A percentile compares a stretch with the other conserved stretches of the same genome.
Evolutionary conservation across 2,329 filamentous ascomycete species (phyloP).

Genomic region (Epicoccum nigrum): DNA sequence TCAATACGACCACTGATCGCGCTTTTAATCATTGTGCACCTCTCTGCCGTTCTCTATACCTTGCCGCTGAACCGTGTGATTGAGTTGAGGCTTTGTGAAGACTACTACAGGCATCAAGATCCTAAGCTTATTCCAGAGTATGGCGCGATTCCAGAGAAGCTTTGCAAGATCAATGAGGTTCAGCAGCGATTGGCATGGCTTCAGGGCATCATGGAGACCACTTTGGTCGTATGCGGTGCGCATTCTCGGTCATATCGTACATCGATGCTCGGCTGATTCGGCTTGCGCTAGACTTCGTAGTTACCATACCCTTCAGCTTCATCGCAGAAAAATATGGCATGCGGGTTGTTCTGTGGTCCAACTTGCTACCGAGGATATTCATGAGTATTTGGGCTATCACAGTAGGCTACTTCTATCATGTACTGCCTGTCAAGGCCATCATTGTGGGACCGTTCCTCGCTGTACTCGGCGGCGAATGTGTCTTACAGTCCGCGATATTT

Average conservation of each 20-base stretch:
- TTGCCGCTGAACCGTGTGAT: slow-evolving; percentile 47
- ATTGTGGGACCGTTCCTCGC: slow-evolving; percentile 39
- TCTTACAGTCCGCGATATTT: slow-evolving; percentile 44
- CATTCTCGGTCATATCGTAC: background rate
- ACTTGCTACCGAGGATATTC: slow-evolving; percentile 38
- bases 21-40: slow-evolving; percentile 42
- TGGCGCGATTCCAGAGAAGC: slow-evolving; percentile 56
- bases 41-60: slow-evolving; percentile 43
- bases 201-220: slow-evolving; percentile 54
- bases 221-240: slow-evolving; percentile 45
- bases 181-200: slow-evolving; percentile 60
- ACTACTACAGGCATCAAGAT: slow-evolving; percentile 55
- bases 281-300: slow-evolving; percentile 34
- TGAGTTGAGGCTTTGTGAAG: slow-evolving; percentile 52
- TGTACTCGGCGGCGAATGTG: slow-evolving; percentile 45
- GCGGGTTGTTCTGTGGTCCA: slow-evolving; percentile 39
- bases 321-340: slow-evolving; percentile 40
- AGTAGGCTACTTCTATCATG: slow-evolving; percentile 35
- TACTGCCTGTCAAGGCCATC: slow-evolving; percentile 41
- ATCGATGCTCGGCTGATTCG: slow-evolving; percentile 16
- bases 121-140: slow-evolving; percentile 44
- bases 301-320: slow-evolving; percentile 46
- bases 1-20: slow-evolving; percentile 38
- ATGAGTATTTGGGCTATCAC: slow-evolving; percentile 41
- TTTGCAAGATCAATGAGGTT: slow-evolving; percentile 61